phyloP scores from a whole-genome alignment of 805 yeast genomes.

The Teunomyces aglyptinius region DNA sequence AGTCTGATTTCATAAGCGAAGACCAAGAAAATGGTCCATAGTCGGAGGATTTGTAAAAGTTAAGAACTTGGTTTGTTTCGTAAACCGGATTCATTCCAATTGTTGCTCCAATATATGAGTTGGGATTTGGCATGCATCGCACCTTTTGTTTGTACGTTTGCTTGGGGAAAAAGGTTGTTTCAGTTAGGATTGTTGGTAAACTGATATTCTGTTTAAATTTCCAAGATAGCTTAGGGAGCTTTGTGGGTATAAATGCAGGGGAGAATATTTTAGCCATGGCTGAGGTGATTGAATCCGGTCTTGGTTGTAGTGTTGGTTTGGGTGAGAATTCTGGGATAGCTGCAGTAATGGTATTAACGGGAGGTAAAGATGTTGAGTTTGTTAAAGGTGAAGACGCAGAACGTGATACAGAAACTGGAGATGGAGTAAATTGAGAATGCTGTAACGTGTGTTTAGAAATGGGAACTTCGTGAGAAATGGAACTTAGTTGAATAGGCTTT shows the following conservation, averaged over 20 bases:
- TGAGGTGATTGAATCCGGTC: background rate
- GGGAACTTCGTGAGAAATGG: background rate
- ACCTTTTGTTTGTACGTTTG: background rate
- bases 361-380: background rate
- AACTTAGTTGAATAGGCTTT: background rate
- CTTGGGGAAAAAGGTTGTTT: background rate
- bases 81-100: background rate
- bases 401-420: background rate
- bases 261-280: conserved; percentile 1
- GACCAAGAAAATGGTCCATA: conserved; percentile 7
- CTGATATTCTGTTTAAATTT: conserved; percentile 1
- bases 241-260: background rate
- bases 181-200: background rate
- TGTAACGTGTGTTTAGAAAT: background rate
- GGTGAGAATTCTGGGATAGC: background rate
- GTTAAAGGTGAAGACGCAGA: background rate
- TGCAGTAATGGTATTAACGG: conserved; percentile 1
- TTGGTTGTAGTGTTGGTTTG: background rate
- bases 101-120: background rate
- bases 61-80: background rate
- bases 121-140: background rate
- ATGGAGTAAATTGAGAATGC: background rate
- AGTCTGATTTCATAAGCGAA: conserved; percentile 6
- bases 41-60: conserved; percentile 3
- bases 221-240: background rate